Percentiles rank a stretch among this genome's conserved stretches.
Evolutionary conservation across 2,329 filamentous ascomycete species (phyloP).

Genomic region (Gyromitra esculenta): DNA sequence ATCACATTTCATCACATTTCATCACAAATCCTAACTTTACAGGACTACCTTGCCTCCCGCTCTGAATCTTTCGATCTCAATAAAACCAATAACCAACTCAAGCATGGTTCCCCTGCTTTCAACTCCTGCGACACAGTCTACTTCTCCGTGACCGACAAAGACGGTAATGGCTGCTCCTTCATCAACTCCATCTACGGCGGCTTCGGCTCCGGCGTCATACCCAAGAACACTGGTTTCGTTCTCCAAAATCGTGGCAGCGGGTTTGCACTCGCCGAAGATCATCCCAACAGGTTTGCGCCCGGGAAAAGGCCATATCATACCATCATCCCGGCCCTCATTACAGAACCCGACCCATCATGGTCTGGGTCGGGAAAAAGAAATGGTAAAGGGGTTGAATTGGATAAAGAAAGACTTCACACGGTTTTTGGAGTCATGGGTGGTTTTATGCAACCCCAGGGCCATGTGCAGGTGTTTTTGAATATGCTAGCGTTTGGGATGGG

Average conservation of each 20-base stretch:
- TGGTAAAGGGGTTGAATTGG: conserved; percentile 41
- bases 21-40: neutral
- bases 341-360: conserved; percentile 65
- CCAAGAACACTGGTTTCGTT: conserved; percentile 86
- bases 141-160: conserved; percentile 81
- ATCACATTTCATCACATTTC: conserved; percentile 63
- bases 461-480: conserved; percentile 90
- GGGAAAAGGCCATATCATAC: conserved; percentile 95
- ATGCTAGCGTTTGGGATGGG: conserved; percentile 83
- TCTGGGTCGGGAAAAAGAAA: neutral
- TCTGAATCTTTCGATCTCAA: conserved; percentile 70
- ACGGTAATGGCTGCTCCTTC: conserved; percentile 92
- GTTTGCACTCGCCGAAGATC: conserved; percentile 75
- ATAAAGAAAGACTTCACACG: conserved; percentile 78
- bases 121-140: conserved; percentile 93
- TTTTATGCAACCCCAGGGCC: conserved; percentile 92
- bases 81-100: conserved; percentile 64
- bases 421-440: conserved; percentile 98
- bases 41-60: conserved; percentile 67
- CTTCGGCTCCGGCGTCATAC: conserved; percentile 88
- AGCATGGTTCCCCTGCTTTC: conserved; percentile 84
- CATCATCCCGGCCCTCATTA: conserved; percentile 92
- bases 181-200: conserved; percentile 95
- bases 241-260: conserved; percentile 92
- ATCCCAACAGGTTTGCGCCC: conserved; percentile 78